Base-by-base conservation (phyloP, 163 green algal genomes). In the Volvox carteri region DNA sequence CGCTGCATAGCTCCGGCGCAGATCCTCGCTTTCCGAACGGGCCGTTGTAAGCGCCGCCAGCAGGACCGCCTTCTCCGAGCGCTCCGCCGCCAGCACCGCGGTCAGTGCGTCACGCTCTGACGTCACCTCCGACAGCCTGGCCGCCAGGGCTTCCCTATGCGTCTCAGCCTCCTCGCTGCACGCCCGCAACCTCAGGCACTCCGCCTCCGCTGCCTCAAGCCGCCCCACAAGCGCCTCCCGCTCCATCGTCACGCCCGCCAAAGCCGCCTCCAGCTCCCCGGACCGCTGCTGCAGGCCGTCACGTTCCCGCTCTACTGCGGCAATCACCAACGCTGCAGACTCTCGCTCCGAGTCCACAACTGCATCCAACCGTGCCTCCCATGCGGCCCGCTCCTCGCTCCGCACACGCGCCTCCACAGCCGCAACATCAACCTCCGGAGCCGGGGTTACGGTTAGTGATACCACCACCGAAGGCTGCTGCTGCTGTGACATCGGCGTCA, bases 261-360 rank as follows among this genome's bases (percentile, higher is more conserved):
- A 52, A 33, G 62, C n/a, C 37, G 16, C 41, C 75, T 93, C 81
- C 56, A 88, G 60, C 21, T 28, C 73, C 28, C 78, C 81, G 35
- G 85, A 50, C 1, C 39, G 73, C 18, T 68, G 72, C 79, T 75
- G 44, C 72, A 93, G 75, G 39, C 74, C 76, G 33, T 78, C 81
- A 7, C 78, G 76, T 65, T 90, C 65, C 76, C 23, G 4, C 76
- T 86, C 54, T 41, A 81, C 77, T 0, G 19, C 67, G 28, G 84
- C 83, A 60, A 81, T 88, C 48, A 88, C 83, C 48, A 88, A 14
- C 28, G 83, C 73, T 14, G 83, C 83, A 7, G 83, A 35, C 23
- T 81, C 68, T 1, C 83, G 83, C 83, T 88, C 83, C 37, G 67
- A 73, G 35, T 88, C 83, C 54, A 89, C 84, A 76, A 77, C 72